Conservation (phyloP, 148 eudicot species). For the Dianthus caryophyllus region DNA sequence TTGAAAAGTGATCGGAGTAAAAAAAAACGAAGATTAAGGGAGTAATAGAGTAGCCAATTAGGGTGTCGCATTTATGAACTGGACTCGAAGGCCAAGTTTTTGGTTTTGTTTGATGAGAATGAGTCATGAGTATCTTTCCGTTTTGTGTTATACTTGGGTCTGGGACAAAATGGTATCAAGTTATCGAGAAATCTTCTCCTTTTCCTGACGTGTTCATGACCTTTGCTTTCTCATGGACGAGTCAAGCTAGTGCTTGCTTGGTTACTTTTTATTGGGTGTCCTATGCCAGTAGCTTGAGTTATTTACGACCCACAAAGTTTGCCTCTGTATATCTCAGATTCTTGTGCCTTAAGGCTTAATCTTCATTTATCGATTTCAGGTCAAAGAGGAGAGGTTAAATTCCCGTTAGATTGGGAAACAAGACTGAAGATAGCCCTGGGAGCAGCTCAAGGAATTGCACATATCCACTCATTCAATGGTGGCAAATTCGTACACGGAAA, state of each 20-base stretch:
- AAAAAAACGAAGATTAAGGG: too few species aligned
- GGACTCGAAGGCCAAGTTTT: not conserved
- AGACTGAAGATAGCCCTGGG: conserved; percentile 62
- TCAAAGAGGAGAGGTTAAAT: conserved; percentile 52
- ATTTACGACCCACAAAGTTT: not conserved
- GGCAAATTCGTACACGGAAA: conserved; percentile 89
- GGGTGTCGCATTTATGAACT: not conserved
- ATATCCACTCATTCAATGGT: conserved; percentile 46
- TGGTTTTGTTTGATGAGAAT: not conserved
- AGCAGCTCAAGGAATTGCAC: conserved; percentile 71
- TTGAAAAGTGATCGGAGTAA: too few species aligned
- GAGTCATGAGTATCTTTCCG: not conserved
- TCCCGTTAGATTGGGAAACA: conserved; percentile 69
- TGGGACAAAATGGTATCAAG: not conserved
- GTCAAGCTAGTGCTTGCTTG: too few species aligned
- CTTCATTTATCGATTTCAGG: conserved; percentile 36
- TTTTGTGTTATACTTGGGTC: not conserved
- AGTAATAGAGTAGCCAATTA: too few species aligned
- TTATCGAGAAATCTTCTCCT: not conserved
- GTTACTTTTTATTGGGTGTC: too few species aligned
- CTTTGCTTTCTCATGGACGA: not conserved
- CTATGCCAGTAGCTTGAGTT: not conserved
- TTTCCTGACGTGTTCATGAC: not conserved
- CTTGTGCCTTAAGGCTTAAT: not conserved
- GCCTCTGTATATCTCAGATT: not conserved